Evolutionary conservation across 106 monocot genomes (phyloP), one percentile per base, ranked within the genome.

Genomic region (Chionographis japonica): DNA sequence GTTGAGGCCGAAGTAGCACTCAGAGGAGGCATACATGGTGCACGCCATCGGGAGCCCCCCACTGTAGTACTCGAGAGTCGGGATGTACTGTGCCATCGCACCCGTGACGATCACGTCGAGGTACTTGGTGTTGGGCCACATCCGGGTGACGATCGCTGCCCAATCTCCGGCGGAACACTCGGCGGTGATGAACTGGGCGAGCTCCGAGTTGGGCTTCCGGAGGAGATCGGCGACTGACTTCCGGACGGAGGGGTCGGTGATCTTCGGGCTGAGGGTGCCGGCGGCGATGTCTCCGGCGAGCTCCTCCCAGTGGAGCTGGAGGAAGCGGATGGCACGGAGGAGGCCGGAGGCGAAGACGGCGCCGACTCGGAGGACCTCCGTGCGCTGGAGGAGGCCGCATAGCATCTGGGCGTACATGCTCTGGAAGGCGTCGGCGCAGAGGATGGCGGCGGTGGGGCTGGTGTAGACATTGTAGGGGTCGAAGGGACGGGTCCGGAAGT

Each of bases 1-100:
- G 51, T 94, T 94, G 60, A 94, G 74, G 20, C 94, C 94, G 77
- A 94, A 94, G 75, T 94, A 94, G 77, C 90, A 90, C 58, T 94
- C 94, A 2, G 90, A 90, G 0, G 94, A 94, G 5, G 94, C 94
- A 70, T 94, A 94, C 94, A 90, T 90, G 39, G 94, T 94, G 72
- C 94, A 85, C 4, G 87, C 82, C 94, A 94, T 83, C 38, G 90
- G 94, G 1, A 94, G 71, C 14, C 87, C 84, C 2, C 94, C 90
- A 62, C 94, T 77, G 77, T 87, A 87, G 74, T 77, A 94, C 63
- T 91, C 77, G 9, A 90, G 84, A 4, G 84, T 91, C 16, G 90
- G 86, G 15, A 90, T 90, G 73, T 90, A 90, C 70, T 84, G 91
- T 16, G 82, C 79, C 91, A 92, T 92, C 0, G 91, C 80, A 12